Base-by-base conservation (phyloP, 2,329 filamentous ascomycete species). In the Coniochaeta sp. region DNA sequence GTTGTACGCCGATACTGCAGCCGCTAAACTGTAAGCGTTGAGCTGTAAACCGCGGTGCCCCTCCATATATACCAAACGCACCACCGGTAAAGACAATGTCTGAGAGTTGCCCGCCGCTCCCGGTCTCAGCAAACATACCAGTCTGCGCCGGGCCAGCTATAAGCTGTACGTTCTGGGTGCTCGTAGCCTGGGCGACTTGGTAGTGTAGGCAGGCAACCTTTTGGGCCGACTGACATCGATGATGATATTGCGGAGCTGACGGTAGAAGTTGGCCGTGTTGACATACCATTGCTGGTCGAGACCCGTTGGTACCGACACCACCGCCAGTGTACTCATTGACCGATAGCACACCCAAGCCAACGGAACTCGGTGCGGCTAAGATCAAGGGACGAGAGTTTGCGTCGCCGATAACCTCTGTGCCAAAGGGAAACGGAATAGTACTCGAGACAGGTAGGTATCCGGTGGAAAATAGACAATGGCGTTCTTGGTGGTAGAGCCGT, bases 381-480 rank as follows among this genome's bases (percentile, higher is more conserved):
- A 57, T 22, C 8, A 40, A 3, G 16, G 55, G 55, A 33, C 55
- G 19, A 54, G 28, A 38, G 52, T 34, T 33, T 26, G 28, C 56
- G 24, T 60, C 59, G 31, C 61, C 61, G 38, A 62, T 62, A 6
- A 62, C 19, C 34, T 62, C 59, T 14, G 59, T 66, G 2, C 52
- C 54, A 38, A 58, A 66, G 36, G 55, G 60, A 8, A 58, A 19
- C 2, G 47, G 28, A 22, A 66, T 62, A 36, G 61, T 24, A 14
- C 58, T 58, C 17, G 56, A 58, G 6, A 66, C 59, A 64, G 52
- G 44, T 66, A 66, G 2, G 47, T 60, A 1, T 64, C 64, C 1
- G 61, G 54, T 1, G 65, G 65, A 33, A 66, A 66, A 40, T 66
- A 66, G 14, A 66, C 40, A 14, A 65, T 62, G 19, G 64, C 64